phyloP scores from a whole-genome alignment of 495 filamentous ascomycete genomes.

The Collariella sp. region DNA sequence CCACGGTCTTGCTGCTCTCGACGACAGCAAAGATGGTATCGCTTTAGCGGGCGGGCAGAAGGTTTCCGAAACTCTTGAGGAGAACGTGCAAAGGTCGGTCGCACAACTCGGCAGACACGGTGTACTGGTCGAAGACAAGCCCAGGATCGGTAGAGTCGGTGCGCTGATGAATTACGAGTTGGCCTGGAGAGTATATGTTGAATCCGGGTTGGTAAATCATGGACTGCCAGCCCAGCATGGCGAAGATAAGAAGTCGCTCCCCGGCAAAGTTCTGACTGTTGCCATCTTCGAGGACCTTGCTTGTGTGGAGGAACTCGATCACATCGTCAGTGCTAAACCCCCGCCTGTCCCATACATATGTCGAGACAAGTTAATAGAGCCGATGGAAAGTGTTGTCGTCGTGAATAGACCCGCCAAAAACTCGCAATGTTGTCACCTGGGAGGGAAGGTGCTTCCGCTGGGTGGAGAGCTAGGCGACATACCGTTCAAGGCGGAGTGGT shows the following conservation, averaged over 20 bases:
- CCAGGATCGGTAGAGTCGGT: not conserved
- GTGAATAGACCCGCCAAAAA: not conserved
- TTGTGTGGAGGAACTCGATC: not conserved
- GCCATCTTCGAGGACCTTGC: not conserved
- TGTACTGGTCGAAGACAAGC: not conserved
- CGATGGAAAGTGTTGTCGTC: not conserved
- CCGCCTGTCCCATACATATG: not conserved
- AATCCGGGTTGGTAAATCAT: conserved; percentile 3
- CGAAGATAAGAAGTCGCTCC: conserved; percentile 3
- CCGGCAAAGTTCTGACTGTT: not conserved
- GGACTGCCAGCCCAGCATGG: not conserved
- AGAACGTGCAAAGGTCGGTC: not conserved
- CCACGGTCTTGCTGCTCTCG: not conserved
- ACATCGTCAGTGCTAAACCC: not conserved
- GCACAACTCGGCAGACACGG: not conserved
- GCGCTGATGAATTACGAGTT: not conserved
- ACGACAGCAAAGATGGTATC: not conserved
- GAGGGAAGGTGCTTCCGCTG: not conserved
- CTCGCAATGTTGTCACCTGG: not conserved
- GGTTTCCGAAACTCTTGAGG: conserved; percentile 7
- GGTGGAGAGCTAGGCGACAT: not conserved
- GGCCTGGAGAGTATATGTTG: not conserved
- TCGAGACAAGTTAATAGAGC: not conserved
- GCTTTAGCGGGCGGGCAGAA: not conserved
- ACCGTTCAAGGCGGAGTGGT: not conserved